phyloP scores from a whole-genome alignment of 2,329 filamentous ascomycete genomes.

The Neofusicoccum parvum region DNA sequence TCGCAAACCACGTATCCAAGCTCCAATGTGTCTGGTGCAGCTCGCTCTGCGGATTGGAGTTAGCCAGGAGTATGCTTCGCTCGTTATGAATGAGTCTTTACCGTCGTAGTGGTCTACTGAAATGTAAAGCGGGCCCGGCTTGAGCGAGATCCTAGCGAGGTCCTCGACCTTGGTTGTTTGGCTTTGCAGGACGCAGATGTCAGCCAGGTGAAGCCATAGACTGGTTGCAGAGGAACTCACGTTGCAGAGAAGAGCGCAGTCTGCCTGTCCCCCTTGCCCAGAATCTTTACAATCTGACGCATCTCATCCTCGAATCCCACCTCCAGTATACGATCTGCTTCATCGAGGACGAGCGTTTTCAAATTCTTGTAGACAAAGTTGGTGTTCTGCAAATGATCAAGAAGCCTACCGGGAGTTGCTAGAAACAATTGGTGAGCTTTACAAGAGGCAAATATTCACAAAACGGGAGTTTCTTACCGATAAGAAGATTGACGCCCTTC shows the following conservation, averaged over 20 bases:
- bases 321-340: conserved; percentile 94
- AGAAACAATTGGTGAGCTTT: neutral
- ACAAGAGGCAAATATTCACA: neutral
- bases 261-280: conserved; percentile 69
- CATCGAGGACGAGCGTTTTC: conserved; percentile 90
- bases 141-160: conserved; percentile 87
- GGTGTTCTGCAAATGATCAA: conserved; percentile 94
- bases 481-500: conserved; percentile 92
- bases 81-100: too few relatives aligned
- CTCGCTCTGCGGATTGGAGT: conserved; percentile 59
- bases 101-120: conserved; percentile 85
- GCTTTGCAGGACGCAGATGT: too few relatives aligned
- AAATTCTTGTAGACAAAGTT: conserved; percentile 91
- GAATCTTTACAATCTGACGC: conserved; percentile 77
- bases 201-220: too few relatives aligned
- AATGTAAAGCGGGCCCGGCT: conserved; percentile 90
- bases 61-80: too few relatives aligned
- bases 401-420: conserved; percentile 81
- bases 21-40: conserved; percentile 89
- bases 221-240: too few relatives aligned
- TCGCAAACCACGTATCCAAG: conserved; percentile 96
- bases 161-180: conserved; percentile 86
- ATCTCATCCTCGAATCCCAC: conserved; percentile 99
- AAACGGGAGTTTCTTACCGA: conserved; percentile 50
- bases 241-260: conserved; percentile 99